Evolutionary conservation across 176 grass and related monocot genomes (phyloP), one percentile per base, ranked within the genome.

Genomic region (Dactylis glomerata): DNA sequence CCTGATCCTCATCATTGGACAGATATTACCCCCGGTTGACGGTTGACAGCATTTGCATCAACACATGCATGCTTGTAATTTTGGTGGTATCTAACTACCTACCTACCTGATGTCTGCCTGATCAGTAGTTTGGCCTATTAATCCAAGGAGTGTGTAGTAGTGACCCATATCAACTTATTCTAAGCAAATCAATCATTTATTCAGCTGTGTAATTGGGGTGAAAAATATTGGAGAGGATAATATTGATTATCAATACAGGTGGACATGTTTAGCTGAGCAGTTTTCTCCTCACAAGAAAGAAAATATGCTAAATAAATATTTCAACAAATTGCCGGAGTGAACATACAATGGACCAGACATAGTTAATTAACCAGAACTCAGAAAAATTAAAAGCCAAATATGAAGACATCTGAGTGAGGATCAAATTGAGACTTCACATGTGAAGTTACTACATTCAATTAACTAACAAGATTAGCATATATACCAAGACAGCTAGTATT

Each of bases 131-230:
- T 61, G 14, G 34, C 54, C 3, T 59, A 32, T 72, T 82, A 72
- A 57, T 47, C 17, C 6, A 62, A 62, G 54, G 7, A 56, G 46
- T 40, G 28, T 32, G 11, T 79, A 22, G 14, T 70, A 14, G 37
- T 70, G 22, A 20, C 3, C 20, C 23, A 15, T 52, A 20, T 14
- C 44, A 7, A 40, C 5, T 81, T 87, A 57, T 54, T 31, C 46
- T 54, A 81, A 81, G 56, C 17, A 81, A 86, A 56, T 26, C 6
- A 82, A 45, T 34, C 14, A 68, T 76, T 16, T 67, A 23, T 13
- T 33, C 3, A 17, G 45, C 47, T 19, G 0, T 41, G 19, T 10
- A 68, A n/a, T 54, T 50, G 31, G 9, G 10, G 16, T 10, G 10
- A 45, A 19, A 19, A 55, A 22, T 80, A 67, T 63, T 50, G 66